These are phyloP conservation scores for Protea cynaroides DNA, from an alignment of 164 flowering plant genomes.

Conservation along the genomic window DNA sequence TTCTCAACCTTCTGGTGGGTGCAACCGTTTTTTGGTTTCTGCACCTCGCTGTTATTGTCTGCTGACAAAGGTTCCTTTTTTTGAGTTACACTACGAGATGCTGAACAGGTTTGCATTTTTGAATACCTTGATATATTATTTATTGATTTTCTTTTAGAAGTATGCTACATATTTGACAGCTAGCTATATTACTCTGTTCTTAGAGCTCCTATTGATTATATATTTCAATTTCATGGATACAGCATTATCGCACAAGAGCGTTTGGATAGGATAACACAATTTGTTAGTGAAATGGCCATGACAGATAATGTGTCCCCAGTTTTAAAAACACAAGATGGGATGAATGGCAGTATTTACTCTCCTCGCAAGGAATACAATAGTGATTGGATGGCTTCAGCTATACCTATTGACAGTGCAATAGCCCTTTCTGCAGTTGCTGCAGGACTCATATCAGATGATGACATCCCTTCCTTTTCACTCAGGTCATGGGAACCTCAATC, in stretches of 20 bases:
- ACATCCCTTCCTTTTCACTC: constrained; percentile 30
- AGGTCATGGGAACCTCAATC: constrained; percentile 47
- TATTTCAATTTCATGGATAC: constrained; percentile 31
- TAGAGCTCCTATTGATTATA: constrained; percentile 4
- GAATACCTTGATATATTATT: background rate
- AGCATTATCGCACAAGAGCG: constrained; percentile 94
- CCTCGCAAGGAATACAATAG: constrained; percentile 22
- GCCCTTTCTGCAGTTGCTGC: constrained; percentile 77
- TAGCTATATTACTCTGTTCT: background rate
- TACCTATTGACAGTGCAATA: constrained; percentile 59
- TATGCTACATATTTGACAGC: background rate
- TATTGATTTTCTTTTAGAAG: background rate
- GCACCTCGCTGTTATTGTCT: constrained; percentile 97
- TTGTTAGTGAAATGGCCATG: constrained; percentile 58
- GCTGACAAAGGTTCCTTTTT: constrained; percentile 87
- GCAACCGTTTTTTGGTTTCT: constrained; percentile 69
- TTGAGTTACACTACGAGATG: constrained; percentile 92
- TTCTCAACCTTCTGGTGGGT: constrained; percentile 36
- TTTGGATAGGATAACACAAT: constrained; percentile 74
- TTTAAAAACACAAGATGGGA: constrained; percentile 26
- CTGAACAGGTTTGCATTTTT: constrained; percentile 71
- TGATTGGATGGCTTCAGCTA: constrained; percentile 77
- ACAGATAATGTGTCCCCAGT: constrained; percentile 35
- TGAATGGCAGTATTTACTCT: constrained; percentile 30
- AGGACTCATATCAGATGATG: constrained; percentile 59